phyloP scores from a whole-genome alignment of 352 stramenopile species.

The Pythium rishiriense region DNA sequence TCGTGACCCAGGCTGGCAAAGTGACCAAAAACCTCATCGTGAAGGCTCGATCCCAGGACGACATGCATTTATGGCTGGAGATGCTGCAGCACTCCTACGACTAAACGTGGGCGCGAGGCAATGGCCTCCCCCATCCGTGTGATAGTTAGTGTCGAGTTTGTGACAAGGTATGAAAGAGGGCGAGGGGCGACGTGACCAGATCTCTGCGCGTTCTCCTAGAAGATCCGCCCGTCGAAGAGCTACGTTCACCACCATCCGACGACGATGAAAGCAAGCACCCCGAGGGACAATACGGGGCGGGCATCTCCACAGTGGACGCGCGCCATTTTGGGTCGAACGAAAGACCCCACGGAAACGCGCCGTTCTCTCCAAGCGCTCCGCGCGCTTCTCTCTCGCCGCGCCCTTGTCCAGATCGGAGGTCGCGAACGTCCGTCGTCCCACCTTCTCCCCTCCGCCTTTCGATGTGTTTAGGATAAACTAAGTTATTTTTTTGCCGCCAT shows the following conservation, averaged over 20 bases:
- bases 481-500: slow-evolving; percentile 22
- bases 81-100: slow-evolving; percentile 53
- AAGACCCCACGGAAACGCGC: neutral
- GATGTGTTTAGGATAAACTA: slow-evolving; percentile 25
- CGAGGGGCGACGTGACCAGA: neutral
- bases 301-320: neutral
- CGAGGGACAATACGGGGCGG: neutral
- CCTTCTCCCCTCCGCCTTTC: neutral
- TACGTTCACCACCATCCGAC: neutral
- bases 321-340: neutral
- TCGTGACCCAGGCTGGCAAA: slow-evolving; percentile 69
- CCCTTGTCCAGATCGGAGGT: neutral
- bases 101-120: slow-evolving; percentile 26
- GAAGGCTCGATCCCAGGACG: slow-evolving; percentile 64
- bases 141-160: slow-evolving; percentile 42
- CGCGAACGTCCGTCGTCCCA: neutral
- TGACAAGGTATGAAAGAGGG: slow-evolving; percentile 27
- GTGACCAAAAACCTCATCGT: slow-evolving; percentile 69
- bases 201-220: neutral
- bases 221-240: neutral
- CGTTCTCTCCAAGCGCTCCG: neutral
- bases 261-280: neutral
- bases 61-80: slow-evolving; percentile 81
- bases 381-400: neutral
- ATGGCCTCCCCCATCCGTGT: slow-evolving; percentile 10